Percentiles rank a stretch among this genome's conserved stretches.
Evolutionary conservation across 2,329 filamentous ascomycete genomes (phyloP).

Genomic region (Colletotrichum lini): DNA sequence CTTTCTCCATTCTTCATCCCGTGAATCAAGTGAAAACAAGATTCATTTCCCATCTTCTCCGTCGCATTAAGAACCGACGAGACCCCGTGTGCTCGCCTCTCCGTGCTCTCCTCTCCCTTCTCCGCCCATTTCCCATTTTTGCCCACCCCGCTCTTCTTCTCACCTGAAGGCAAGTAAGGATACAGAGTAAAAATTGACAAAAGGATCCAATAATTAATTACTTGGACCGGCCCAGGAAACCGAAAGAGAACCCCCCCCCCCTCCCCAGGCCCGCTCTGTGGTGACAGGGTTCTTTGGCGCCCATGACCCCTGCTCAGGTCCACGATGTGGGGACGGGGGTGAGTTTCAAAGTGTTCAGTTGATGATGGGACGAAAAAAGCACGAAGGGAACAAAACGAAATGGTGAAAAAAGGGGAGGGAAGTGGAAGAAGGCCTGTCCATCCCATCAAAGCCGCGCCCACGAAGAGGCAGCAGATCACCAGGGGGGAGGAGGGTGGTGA

Average conservation of each 20-base stretch:
- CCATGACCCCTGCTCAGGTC: conserved; percentile 35
- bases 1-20: conserved; percentile 15
- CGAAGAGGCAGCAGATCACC: not conserved
- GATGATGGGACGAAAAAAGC: conserved; percentile 31
- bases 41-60: conserved; percentile 32
- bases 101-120: not conserved
- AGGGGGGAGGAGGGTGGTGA: too few species aligned
- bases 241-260: too few species aligned
- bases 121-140: not conserved
- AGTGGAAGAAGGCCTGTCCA: not conserved
- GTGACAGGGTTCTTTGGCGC: conserved; percentile 29
- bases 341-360: conserved; percentile 35
- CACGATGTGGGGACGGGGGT: conserved; percentile 37
- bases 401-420: not conserved
- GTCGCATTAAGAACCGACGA: conserved; percentile 15
- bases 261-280: conserved; percentile 11
- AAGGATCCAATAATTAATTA: conserved; percentile 7
- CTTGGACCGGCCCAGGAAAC: too few species aligned
- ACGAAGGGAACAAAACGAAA: conserved; percentile 9
- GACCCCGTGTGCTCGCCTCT: not conserved
- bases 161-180: conserved; percentile 8
- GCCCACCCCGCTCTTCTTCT: not conserved
- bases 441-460: too few species aligned
- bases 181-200: conserved; percentile 8
- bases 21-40: conserved; percentile 4